Evolutionary conservation across 1,284 basidiomycete species (phyloP).

Genomic region (Puccinia coronata): DNA sequence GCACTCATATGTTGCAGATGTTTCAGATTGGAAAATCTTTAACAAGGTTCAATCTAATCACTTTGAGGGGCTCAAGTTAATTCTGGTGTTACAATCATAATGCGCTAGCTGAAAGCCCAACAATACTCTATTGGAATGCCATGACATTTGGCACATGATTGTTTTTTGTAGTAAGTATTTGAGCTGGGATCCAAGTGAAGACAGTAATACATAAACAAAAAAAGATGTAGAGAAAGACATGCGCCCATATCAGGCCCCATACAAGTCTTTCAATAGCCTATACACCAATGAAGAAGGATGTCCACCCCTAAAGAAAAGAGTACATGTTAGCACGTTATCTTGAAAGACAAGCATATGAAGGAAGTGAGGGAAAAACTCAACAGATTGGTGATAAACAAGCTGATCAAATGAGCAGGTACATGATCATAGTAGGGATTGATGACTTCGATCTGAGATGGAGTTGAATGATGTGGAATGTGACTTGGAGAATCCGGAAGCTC

Average conservation of each 20-base stretch:
- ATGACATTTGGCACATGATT: too few species aligned
- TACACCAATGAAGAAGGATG: slow-evolving; percentile 47
- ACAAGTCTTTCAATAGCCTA: slow-evolving; percentile 48
- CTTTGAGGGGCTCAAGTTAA: too few species aligned
- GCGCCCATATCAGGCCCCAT: slow-evolving; percentile 29
- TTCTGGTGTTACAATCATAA: too few species aligned
- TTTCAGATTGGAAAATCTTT: too few species aligned
- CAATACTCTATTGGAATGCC: too few species aligned
- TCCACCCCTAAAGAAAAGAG: slow-evolving; percentile 39
- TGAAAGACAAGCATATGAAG: not conserved
- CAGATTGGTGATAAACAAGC: slow-evolving; percentile 49
- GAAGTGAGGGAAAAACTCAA: slow-evolving; percentile 14
- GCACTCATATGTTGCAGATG: too few species aligned
- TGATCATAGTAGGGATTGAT: slow-evolving; percentile 47
- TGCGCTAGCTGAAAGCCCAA: too few species aligned
- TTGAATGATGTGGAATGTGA: not conserved
- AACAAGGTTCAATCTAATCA: too few species aligned
- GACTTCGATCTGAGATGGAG: slow-evolving; percentile 31
- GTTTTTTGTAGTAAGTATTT: too few species aligned
- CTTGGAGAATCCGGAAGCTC: not conserved
- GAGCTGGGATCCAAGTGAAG: too few species aligned
- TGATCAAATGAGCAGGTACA: slow-evolving; percentile 42
- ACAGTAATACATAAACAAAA: not conserved
- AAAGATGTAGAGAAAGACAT: too few species aligned
- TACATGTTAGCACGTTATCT: not conserved